phyloP scores from a whole-genome alignment of 192 early-diverging fungal species.

The Backusella parvicylindrica region DNA sequence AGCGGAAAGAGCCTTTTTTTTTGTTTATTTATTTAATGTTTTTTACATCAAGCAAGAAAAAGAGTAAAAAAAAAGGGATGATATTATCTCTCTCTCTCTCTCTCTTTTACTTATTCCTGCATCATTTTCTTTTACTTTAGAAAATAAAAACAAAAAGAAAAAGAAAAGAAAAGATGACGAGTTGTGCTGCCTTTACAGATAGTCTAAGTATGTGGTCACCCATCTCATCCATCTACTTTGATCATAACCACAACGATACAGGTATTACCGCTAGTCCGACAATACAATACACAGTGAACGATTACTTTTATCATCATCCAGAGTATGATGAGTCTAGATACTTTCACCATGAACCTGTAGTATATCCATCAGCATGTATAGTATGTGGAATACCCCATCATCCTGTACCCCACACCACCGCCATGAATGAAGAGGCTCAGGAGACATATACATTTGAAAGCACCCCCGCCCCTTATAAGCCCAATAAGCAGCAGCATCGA shows the following conservation, averaged over 20 bases:
- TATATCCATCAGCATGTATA: conserved; percentile 1
- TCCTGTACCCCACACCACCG: neutral
- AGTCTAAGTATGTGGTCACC: conserved; percentile 6
- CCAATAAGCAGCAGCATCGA: neutral
- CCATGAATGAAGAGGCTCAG: neutral
- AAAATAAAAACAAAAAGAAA: neutral
- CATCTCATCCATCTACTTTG: neutral
- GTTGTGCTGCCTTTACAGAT: neutral
- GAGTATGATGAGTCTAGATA: neutral
- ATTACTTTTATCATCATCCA: neutral
- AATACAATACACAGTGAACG: neutral
- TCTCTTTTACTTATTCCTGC: neutral
- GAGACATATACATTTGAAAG: neutral
- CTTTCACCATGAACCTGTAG: conserved; percentile 6
- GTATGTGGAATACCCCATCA: conserved; percentile 6
- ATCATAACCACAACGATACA: neutral
- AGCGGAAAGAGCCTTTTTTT: neutral
- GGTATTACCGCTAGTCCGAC: neutral
- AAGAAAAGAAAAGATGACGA: neutral
- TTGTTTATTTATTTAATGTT: neutral
- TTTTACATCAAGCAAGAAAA: neutral
- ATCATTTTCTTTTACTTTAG: neutral
- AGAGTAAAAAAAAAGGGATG: neutral
- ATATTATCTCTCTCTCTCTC: neutral
- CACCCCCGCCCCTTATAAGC: neutral